A percentile compares a stretch with the other conserved stretches of the same genome.
phyloP scores from a whole-genome alignment of 768 basidiomycete genomes.

The Boletales sp. region DNA sequence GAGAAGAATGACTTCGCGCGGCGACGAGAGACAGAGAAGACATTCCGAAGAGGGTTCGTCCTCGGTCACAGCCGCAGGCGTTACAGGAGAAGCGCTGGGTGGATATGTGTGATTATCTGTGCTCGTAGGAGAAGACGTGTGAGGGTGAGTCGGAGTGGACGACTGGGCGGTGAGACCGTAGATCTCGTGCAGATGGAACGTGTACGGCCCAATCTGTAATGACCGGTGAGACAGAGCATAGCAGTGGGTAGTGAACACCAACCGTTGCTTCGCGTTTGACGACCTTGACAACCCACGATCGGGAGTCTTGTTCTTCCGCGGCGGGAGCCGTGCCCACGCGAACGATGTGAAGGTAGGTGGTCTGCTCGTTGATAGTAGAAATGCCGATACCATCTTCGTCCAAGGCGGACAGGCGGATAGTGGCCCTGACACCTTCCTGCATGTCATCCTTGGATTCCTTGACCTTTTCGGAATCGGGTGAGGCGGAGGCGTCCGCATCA shows the following conservation, averaged over 20 bases:
- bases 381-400: conserved; percentile 72
- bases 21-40: conserved; percentile 83
- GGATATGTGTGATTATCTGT: conserved; percentile 46
- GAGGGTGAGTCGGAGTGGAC: conserved; percentile 32
- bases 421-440: conserved; percentile 66
- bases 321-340: conserved; percentile 52
- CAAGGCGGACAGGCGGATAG: conserved; percentile 78
- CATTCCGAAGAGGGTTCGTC: conserved; percentile 85
- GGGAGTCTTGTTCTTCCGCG: conserved; percentile 50
- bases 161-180: conserved; percentile 77
- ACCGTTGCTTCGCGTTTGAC: conserved; percentile 88
- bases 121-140: conserved; percentile 36
- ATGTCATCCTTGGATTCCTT: conserved; percentile 46
- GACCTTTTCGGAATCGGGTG: conserved; percentile 36
- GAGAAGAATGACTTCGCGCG: conserved; percentile 87
- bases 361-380: conserved; percentile 75
- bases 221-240: background rate
- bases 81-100: conserved; percentile 28
- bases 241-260: conserved; percentile 15
- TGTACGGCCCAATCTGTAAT: conserved; percentile 82
- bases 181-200: conserved; percentile 94
- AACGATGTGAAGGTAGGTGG: conserved; percentile 84
- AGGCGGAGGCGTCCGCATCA: conserved; percentile 53
- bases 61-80: conserved; percentile 37
- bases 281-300: conserved; percentile 91